Conservation (phyloP, 108 stramenopile species). For the Cylindrotheca fusiformis region DNA sequence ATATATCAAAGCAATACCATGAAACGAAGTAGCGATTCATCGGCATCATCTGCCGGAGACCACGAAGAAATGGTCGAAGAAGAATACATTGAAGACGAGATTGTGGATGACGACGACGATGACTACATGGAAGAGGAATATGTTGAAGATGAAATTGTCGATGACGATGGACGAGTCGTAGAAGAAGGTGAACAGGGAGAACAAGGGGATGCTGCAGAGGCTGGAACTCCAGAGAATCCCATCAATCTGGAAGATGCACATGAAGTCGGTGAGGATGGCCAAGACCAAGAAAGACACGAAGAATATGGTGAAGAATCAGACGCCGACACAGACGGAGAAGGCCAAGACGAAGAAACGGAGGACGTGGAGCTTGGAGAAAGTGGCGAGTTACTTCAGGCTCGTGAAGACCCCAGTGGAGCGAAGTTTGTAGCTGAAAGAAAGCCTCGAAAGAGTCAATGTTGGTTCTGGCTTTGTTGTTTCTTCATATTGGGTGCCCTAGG, state of each 20-base stretch:
- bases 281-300: neutral
- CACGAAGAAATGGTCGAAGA: constrained; percentile 6
- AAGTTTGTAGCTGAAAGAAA: neutral
- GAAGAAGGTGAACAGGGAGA: constrained; percentile 16
- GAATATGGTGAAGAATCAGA: neutral
- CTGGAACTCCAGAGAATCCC: constrained; percentile 1
- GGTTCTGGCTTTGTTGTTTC: constrained; percentile 23
- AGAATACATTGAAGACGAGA: constrained; percentile 9
- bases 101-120: constrained; percentile 3
- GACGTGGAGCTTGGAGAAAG: neutral
- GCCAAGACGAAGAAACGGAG: constrained; percentile 3
- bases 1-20: too few species aligned
- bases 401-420: neutral
- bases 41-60: neutral
- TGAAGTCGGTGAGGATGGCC: neutral
- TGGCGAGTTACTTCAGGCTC: neutral
- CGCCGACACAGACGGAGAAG: neutral
- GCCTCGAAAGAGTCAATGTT: neutral
- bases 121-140: constrained; percentile 6
- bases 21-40: too few species aligned
- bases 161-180: constrained; percentile 17
- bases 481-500: constrained; percentile 14
- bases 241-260: constrained; percentile 2
- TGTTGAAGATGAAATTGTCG: constrained; percentile 15
- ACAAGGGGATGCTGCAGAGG: neutral